Evolutionary conservation across 2,329 filamentous ascomycete genomes (phyloP).

Genomic region (Ramularia collo-cygni): DNA sequence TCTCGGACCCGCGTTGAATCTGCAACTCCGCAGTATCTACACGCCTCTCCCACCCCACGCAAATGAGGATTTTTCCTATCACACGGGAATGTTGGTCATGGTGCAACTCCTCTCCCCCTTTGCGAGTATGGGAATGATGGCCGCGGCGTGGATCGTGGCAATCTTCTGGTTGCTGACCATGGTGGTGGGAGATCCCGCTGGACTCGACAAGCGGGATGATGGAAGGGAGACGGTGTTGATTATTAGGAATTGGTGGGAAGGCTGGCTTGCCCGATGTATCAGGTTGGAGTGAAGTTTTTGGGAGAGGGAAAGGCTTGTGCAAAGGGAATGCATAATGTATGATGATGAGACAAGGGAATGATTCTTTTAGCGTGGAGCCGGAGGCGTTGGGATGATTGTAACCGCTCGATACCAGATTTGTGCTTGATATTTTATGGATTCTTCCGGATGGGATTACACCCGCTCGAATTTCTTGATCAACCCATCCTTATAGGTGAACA

Average conservation of each 20-base stretch:
- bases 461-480: no score
- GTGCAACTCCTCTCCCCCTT: constrained; percentile 51
- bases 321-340: constrained; percentile 1
- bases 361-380: constrained; percentile 12
- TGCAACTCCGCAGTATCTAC: constrained; percentile 44
- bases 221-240: constrained; percentile 53
- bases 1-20: constrained; percentile 48
- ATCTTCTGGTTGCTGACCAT: constrained; percentile 49
- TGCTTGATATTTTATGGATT: background rate
- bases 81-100: constrained; percentile 40
- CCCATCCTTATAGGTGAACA: no score
- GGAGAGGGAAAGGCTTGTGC: background rate
- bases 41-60: constrained; percentile 30
- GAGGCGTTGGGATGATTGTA: constrained; percentile 3
- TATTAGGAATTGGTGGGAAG: constrained; percentile 55
- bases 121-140: constrained; percentile 49
- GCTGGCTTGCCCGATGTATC: constrained; percentile 41
- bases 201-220: constrained; percentile 52
- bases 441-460: no score
- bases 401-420: constrained; percentile 2
- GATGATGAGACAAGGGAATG: background rate
- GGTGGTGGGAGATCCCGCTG: constrained; percentile 56
- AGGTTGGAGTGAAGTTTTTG: constrained; percentile 14
- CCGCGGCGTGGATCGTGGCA: constrained; percentile 53
- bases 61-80: constrained; percentile 34